Conservation (phyloP, 2,329 filamentous ascomycete species). For the Monosporascus sp. region DNA sequence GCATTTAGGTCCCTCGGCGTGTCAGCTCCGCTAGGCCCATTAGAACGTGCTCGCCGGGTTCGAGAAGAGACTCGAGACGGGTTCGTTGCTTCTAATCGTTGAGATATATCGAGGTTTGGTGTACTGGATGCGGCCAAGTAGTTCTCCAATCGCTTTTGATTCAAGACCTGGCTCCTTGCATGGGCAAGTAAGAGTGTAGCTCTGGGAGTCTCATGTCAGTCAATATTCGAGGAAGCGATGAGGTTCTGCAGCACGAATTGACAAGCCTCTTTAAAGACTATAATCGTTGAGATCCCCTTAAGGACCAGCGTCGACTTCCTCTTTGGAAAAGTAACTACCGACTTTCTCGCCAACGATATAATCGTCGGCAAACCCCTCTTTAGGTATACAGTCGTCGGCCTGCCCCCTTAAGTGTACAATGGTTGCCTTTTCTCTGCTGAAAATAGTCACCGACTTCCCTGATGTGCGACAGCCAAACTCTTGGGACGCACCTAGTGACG, state of each 20-base stretch:
- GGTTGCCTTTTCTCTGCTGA: too few species aligned
- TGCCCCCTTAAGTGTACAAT: too few species aligned
- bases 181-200: slow-evolving; percentile 89
- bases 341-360: too few species aligned
- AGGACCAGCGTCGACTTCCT: too few species aligned
- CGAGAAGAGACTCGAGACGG: slow-evolving; percentile 24
- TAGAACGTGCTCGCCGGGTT: slow-evolving; percentile 36
- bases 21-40: slow-evolving; percentile 60
- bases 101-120: slow-evolving; percentile 66
- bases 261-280: too few species aligned
- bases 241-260: neutral
- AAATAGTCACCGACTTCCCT: too few species aligned
- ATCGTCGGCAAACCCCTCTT: too few species aligned
- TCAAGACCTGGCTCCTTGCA: slow-evolving; percentile 73
- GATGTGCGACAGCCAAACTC: too few species aligned
- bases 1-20: slow-evolving; percentile 81
- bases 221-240: neutral
- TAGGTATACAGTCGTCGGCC: too few species aligned
- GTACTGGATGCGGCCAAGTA: slow-evolving; percentile 76
- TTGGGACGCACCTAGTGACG: too few species aligned
- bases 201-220: slow-evolving; percentile 39
- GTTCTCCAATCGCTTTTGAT: slow-evolving; percentile 81
- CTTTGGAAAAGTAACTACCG: too few species aligned
- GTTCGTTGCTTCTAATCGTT: slow-evolving; percentile 50
- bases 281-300: too few species aligned